Conservation (phyloP, 768 basidiomycete genomes). For the Psilocybe sp. region DNA sequence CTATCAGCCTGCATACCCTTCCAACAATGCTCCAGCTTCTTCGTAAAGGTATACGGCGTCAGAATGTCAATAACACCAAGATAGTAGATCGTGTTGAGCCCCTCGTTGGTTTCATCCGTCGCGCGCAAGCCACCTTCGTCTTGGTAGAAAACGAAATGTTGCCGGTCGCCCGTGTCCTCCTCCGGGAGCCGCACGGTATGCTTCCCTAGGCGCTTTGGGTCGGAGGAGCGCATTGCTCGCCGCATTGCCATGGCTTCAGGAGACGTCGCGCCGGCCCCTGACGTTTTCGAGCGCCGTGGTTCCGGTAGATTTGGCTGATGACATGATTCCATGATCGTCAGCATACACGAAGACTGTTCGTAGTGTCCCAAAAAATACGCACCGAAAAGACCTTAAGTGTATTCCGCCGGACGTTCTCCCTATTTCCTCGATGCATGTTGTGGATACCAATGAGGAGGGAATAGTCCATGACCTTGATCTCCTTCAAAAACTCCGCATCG, state of each 20-base stretch:
- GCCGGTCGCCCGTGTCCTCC: slow-evolving; percentile 59
- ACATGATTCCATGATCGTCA: neutral
- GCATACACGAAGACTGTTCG: no score
- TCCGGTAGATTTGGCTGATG: slow-evolving; percentile 67
- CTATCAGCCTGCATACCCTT: slow-evolving; percentile 83
- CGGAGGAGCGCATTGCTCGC: slow-evolving; percentile 80
- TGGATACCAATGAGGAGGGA: slow-evolving; percentile 93
- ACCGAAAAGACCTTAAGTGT: slow-evolving; percentile 93
- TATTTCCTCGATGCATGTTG: slow-evolving; percentile 85
- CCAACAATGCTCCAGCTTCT: slow-evolving; percentile 89
- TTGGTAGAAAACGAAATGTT: slow-evolving; percentile 90
- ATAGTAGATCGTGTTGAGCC: slow-evolving; percentile 82
- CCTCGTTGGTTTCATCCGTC: slow-evolving; percentile 80
- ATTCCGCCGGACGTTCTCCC: slow-evolving; percentile 87
- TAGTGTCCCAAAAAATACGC: slow-evolving; percentile 34
- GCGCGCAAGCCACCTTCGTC: slow-evolving; percentile 93
- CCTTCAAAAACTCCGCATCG: slow-evolving; percentile 83
- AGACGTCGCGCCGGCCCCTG: slow-evolving; percentile 49
- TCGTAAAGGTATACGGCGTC: slow-evolving; percentile 78
- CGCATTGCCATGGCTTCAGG: slow-evolving; percentile 84
- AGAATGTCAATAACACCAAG: slow-evolving; percentile 96
- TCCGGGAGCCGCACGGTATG: slow-evolving; percentile 53
- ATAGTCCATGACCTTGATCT: slow-evolving; percentile 93
- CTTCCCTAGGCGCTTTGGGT: slow-evolving; percentile 66
- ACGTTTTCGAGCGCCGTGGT: slow-evolving; percentile 56